These are phyloP conservation scores for Helianthus tuberosus DNA, from an alignment of 129 eudicot genomes.

Conservation along the genomic window DNA sequence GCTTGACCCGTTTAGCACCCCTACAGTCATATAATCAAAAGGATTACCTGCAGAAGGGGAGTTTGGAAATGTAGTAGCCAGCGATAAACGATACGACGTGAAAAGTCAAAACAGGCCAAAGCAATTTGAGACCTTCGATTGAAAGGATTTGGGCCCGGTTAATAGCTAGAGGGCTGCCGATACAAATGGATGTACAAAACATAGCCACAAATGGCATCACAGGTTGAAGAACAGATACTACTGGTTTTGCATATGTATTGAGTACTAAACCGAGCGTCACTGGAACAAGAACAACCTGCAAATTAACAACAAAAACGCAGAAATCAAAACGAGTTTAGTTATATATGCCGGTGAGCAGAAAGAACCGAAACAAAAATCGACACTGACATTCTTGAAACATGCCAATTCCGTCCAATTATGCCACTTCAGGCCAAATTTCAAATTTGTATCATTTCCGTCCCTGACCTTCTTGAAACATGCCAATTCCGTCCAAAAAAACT, in stretches of 20 bases:
- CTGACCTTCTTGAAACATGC: no score
- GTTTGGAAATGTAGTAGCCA: conserved; percentile 85
- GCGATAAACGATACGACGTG: conserved; percentile 72
- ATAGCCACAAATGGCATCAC: conserved; percentile 96
- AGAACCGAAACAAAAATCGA: no score
- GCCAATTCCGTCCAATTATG: no score
- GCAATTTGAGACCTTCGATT: conserved; percentile 75
- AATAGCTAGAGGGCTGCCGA: conserved; percentile 97
- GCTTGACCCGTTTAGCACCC: no score
- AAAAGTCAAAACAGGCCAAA: conserved; percentile 81
- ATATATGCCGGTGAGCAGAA: no score
- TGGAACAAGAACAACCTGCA: conserved; percentile 90
- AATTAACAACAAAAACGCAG: conserved; percentile 6
- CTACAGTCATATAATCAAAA: neutral
- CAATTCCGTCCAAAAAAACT: no score
- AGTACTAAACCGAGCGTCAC: conserved; percentile 74
- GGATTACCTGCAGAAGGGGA: conserved; percentile 72
- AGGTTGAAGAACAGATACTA: conserved; percentile 85
- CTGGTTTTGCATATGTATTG: conserved; percentile 92
- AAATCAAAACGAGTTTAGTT: conserved; percentile 24
- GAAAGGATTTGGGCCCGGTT: conserved; percentile 86
- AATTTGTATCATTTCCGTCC: no score
- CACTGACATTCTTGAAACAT: no score
- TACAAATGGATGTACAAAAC: conserved; percentile 95
- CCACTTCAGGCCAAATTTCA: no score